These are phyloP conservation scores for Mollisia scopiformis DNA, from an alignment of 2,329 filamentous ascomycete species.

Conservation along the genomic window DNA sequence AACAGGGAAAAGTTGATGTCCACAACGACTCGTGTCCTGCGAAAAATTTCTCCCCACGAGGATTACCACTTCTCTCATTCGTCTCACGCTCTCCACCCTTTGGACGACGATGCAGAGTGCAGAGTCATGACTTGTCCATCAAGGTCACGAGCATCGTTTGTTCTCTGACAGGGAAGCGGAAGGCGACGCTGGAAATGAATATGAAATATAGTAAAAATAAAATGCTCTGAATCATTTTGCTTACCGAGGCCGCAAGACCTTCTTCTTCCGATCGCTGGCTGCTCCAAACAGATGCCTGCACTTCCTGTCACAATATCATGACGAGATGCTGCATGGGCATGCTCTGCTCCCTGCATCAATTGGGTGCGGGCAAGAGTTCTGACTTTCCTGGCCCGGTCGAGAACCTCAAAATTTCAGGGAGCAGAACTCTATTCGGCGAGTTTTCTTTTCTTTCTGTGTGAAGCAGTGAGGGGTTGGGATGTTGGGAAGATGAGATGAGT, in stretches of 20 bases:
- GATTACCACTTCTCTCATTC: neutral
- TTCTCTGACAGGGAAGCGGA: neutral
- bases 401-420: neutral
- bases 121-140: neutral
- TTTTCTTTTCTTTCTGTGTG: neutral
- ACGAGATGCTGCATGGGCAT: neutral
- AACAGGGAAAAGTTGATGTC: neutral
- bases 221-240: slow-evolving; percentile 1
- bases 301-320: neutral
- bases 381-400: slow-evolving; percentile 1
- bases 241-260: neutral
- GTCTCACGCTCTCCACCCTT: neutral
- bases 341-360: neutral
- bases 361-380: neutral
- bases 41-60: neutral
- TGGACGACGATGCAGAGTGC: neutral
- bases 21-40: neutral
- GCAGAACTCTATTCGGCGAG: neutral
- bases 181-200: neutral
- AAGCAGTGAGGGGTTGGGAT: neutral
- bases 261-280: neutral
- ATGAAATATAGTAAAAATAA: neutral
- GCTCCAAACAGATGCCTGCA: slow-evolving; percentile 1
- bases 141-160: neutral
- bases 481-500: neutral